Conservation (phyloP, 257 asterid genomes). For the Salvia hispanica region DNA sequence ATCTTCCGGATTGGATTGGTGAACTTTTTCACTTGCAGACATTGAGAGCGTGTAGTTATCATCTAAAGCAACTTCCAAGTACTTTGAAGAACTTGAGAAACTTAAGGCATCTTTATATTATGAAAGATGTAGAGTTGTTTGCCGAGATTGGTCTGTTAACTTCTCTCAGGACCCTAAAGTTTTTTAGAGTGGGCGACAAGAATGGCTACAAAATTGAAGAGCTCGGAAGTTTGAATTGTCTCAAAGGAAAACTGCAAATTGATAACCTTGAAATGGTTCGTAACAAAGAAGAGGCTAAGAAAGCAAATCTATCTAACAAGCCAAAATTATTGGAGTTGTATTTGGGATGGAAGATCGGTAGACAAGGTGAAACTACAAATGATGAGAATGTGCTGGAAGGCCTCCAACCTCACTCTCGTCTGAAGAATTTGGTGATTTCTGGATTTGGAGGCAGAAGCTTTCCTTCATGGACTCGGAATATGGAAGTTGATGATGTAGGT, state of each 20-base stretch:
- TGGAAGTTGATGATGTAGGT: neutral
- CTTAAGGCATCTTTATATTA: neutral
- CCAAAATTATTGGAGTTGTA: too few relatives aligned
- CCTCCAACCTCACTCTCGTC: slow-evolving; percentile 3
- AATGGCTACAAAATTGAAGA: neutral
- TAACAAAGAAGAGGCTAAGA: neutral
- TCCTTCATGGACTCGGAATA: slow-evolving; percentile 2
- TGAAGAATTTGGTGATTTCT: neutral
- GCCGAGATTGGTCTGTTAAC: slow-evolving; percentile 4
- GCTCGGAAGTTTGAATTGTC: neutral
- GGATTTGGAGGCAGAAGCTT: neutral
- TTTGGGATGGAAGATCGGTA: neutral
- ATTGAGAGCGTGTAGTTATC: too few relatives aligned
- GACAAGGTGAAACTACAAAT: neutral
- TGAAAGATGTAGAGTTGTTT: neutral
- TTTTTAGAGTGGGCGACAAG: neutral
- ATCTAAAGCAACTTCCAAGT: neutral
- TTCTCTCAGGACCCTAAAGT: neutral
- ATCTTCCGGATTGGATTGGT: neutral
- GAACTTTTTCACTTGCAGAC: neutral
- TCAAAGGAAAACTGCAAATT: neutral
- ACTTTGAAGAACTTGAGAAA: neutral
- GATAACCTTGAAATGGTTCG: neutral
- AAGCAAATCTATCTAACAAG: neutral
- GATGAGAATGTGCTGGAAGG: slow-evolving; percentile 20